A percentile compares a stretch with the other conserved stretches of the same genome.
Conservation (phyloP, 1,284 basidiomycete species). For the Puccinia triticina region DNA sequence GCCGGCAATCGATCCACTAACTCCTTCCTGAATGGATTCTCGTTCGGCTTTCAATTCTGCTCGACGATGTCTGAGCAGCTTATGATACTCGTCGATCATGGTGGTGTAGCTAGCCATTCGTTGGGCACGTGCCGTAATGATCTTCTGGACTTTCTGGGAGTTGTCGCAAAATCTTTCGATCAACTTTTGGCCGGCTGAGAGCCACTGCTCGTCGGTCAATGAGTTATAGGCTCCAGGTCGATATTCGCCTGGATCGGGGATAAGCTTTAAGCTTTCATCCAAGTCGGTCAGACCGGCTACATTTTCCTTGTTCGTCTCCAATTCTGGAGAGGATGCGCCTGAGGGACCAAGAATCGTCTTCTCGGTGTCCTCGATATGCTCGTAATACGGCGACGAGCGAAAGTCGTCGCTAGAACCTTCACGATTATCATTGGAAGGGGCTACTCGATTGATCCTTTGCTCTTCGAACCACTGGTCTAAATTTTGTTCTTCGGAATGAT, state of each 20-base stretch:
- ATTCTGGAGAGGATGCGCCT: not conserved
- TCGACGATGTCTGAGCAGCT: constrained; percentile 1
- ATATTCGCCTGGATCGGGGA: constrained; percentile 8
- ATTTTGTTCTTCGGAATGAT: not conserved
- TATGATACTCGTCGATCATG: not conserved
- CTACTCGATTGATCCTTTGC: not conserved
- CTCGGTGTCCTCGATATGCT: constrained; percentile 15
- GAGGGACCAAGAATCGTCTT: constrained; percentile 1
- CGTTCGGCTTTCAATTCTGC: constrained; percentile 2
- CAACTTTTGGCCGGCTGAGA: constrained; percentile 16
- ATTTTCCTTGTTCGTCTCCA: not conserved
- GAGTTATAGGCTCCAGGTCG: constrained; percentile 1
- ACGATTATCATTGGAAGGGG: not conserved
- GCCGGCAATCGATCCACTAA: constrained; percentile 7
- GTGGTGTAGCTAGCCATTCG: constrained; percentile 18
- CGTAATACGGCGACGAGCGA: constrained; percentile 17
- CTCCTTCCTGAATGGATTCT: constrained; percentile 11
- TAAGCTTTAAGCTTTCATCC: constrained; percentile 21
- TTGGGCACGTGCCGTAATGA: not conserved
- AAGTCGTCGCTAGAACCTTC: not conserved
- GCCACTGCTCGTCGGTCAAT: constrained; percentile 14
- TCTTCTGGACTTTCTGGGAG: not conserved
- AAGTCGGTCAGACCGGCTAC: not conserved
- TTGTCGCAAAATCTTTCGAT: constrained; percentile 10
- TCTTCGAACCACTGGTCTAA: constrained; percentile 16